These are phyloP conservation scores for Chaetomium fimeti DNA, from an alignment of 495 filamentous ascomycete species.

Conservation along the genomic window DNA sequence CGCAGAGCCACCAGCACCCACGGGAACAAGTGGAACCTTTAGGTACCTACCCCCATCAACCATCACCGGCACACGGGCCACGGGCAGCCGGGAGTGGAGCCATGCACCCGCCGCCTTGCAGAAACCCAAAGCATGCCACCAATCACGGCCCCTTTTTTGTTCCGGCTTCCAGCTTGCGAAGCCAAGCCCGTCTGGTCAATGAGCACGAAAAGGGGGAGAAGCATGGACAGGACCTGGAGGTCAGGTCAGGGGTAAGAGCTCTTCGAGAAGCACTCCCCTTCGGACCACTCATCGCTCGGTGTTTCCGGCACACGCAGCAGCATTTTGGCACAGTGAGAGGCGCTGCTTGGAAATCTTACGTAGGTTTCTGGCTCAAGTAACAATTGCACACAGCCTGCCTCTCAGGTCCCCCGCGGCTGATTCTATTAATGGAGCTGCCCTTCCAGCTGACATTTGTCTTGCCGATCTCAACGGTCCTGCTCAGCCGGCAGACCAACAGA, in stretches of 20 bases:
- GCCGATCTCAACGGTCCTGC: neutral
- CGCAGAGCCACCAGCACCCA: neutral
- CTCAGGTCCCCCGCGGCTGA: neutral
- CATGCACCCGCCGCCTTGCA: constrained; percentile 14
- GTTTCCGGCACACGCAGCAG: neutral
- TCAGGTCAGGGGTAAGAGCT: constrained; percentile 11
- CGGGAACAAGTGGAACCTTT: constrained; percentile 5
- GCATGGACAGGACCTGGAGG: constrained; percentile 1
- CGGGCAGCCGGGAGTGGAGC: neutral
- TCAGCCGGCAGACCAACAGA: neutral
- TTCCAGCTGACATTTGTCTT: neutral
- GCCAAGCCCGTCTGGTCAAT: neutral
- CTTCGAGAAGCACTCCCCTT: constrained; percentile 8
- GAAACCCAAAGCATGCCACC: neutral
- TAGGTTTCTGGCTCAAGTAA: neutral
- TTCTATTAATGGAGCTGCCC: constrained; percentile 5
- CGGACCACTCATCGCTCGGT: neutral
- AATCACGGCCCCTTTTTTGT: neutral
- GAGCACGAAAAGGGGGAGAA: constrained; percentile 13
- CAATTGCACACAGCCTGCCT: no score
- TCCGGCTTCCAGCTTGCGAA: neutral
- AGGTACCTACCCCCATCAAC: no score
- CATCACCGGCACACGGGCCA: no score
- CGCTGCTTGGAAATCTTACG: neutral
- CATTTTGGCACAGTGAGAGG: constrained; percentile 4